Conservation (phyloP, 1,284 basidiomycete species). For the Fomitiporia mediterranea region DNA sequence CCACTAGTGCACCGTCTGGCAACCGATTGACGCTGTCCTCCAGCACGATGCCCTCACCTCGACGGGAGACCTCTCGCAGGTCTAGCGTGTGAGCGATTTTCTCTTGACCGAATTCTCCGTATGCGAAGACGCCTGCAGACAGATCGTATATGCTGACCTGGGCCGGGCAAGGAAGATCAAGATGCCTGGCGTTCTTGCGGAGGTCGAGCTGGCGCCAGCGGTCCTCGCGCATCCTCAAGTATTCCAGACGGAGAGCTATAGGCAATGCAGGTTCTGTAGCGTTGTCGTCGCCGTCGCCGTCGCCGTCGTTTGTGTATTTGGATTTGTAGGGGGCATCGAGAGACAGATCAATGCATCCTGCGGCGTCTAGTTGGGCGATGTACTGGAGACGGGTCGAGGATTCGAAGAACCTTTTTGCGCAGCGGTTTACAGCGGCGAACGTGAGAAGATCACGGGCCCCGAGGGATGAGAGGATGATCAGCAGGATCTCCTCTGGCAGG, state of each 20-base stretch:
- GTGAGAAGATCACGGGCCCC: neutral
- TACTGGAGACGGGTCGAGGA: conserved; percentile 11
- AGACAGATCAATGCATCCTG: conserved; percentile 6
- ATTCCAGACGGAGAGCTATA: conserved; percentile 2
- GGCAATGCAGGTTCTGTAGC: neutral
- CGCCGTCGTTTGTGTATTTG: neutral
- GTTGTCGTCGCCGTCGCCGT: neutral
- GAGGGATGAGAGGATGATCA: neutral
- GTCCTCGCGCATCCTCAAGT: conserved; percentile 3
- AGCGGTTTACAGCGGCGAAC: neutral
- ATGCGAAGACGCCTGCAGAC: conserved; percentile 1
- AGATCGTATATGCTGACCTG: conserved; percentile 1
- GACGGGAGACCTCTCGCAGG: conserved; percentile 5
- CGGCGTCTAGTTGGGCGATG: conserved; percentile 7
- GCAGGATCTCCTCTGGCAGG: conserved; percentile 3
- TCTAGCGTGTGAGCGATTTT: neutral
- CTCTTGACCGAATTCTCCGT: neutral
- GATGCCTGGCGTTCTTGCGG: neutral
- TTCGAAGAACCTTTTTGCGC: neutral
- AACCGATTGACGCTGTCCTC: no score
- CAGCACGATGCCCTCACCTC: neutral
- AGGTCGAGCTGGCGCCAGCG: conserved; percentile 12
- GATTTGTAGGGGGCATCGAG: neutral
- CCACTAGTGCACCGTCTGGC: no score
- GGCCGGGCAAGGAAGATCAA: neutral